Percentiles rank a stretch among this genome's conserved stretches.
phyloP scores from a whole-genome alignment of 78 protist species.

The Fonticula alba region DNA sequence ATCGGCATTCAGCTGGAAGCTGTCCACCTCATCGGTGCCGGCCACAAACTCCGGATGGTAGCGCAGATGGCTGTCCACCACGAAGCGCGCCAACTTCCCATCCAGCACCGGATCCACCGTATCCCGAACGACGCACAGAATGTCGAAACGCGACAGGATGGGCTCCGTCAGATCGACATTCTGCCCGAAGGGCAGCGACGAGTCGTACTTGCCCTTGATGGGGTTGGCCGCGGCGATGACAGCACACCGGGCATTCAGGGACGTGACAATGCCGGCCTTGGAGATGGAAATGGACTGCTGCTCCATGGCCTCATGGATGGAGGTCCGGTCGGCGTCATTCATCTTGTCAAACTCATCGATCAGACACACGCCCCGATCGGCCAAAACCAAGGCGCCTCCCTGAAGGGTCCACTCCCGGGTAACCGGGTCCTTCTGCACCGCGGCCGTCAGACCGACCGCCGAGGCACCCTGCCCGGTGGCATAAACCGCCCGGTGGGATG shows the following conservation, averaged over 20 bases:
- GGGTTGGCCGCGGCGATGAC: slow-evolving; percentile 99
- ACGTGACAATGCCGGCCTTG: slow-evolving; percentile 97
- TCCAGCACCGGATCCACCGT: slow-evolving; percentile 58
- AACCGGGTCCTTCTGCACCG: slow-evolving; percentile 83
- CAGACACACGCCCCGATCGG: slow-evolving; percentile 93
- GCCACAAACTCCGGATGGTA: slow-evolving; percentile 49
- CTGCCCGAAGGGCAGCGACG: slow-evolving; percentile 41
- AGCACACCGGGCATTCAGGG: slow-evolving; percentile 78
- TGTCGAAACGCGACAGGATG: slow-evolving; percentile 94
- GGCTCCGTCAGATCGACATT: slow-evolving; percentile 95
- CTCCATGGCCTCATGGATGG: slow-evolving; percentile 99
- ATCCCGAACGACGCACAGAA: slow-evolving; percentile 75
- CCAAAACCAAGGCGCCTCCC: slow-evolving; percentile 98
- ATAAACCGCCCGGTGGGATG: slow-evolving; percentile 88
- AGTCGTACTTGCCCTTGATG: slow-evolving; percentile 64
- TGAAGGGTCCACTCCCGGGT: slow-evolving; percentile 97
- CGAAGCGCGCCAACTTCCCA: slow-evolving; percentile 68
- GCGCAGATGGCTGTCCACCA: slow-evolving; percentile 50
- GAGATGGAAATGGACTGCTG: slow-evolving; percentile 96
- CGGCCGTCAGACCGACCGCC: slow-evolving; percentile 98
- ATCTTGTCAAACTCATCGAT: slow-evolving; percentile 99
- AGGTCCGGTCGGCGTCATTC: slow-evolving; percentile 81
- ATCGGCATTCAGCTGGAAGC: not conserved
- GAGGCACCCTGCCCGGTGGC: slow-evolving; percentile 96
- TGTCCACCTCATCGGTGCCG: not conserved